Conservation (phyloP, 2,329 filamentous ascomycete genomes). For the Aspergillaceae sp. region DNA sequence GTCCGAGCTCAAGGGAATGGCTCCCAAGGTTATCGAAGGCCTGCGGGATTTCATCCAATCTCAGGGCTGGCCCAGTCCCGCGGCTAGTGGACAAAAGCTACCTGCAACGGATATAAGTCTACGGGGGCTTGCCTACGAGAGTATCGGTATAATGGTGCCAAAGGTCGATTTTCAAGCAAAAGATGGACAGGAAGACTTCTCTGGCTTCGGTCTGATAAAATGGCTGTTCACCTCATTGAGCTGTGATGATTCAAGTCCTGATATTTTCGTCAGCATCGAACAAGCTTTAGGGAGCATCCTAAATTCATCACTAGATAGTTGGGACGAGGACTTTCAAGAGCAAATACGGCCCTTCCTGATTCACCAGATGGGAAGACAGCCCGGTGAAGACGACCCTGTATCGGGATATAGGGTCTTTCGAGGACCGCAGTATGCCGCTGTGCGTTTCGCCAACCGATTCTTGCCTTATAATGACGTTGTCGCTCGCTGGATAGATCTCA, state of each 20-base stretch:
- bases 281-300: slow-evolving; percentile 73
- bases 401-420: slow-evolving; percentile 46
- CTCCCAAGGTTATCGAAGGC: slow-evolving; percentile 57
- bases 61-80: slow-evolving; percentile 72
- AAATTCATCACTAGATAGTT: slow-evolving; percentile 45
- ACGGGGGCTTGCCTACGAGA: slow-evolving; percentile 78
- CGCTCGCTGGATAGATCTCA: slow-evolving; percentile 79
- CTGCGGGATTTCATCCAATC: slow-evolving; percentile 65
- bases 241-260: slow-evolving; percentile 64
- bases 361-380: slow-evolving; percentile 53
- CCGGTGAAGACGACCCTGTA: slow-evolving; percentile 29
- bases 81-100: slow-evolving; percentile 43
- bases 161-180: slow-evolving; percentile 32
- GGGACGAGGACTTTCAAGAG: slow-evolving; percentile 34
- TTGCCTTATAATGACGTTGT: slow-evolving; percentile 69
- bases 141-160: slow-evolving; percentile 67
- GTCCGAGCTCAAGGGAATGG: slow-evolving; percentile 56
- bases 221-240: slow-evolving; percentile 81
- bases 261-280: slow-evolving; percentile 78
- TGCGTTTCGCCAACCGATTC: slow-evolving; percentile 85
- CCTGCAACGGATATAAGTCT: slow-evolving; percentile 56
- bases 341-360: slow-evolving; percentile 53
- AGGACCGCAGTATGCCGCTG: slow-evolving; percentile 70
- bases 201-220: slow-evolving; percentile 48
- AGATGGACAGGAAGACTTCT: slow-evolving; percentile 26